These are phyloP conservation scores for Tulasnella calospora DNA, from an alignment of 768 basidiomycete species.

Conservation along the genomic window DNA sequence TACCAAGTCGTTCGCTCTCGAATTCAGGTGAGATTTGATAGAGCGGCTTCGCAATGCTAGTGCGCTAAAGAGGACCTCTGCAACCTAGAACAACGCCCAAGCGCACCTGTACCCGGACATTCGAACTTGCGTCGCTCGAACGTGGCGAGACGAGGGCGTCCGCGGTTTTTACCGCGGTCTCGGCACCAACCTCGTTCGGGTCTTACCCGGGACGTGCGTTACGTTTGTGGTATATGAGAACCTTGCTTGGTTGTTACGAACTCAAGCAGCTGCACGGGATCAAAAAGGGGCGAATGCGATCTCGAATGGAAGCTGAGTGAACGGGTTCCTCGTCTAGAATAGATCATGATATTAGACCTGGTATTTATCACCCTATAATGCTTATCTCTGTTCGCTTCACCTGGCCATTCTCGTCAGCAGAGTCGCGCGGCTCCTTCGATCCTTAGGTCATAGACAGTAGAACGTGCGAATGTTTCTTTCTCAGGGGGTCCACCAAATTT, in stretches of 20 bases:
- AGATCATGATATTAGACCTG: background rate
- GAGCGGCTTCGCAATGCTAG: background rate
- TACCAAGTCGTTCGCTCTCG: conserved; percentile 95
- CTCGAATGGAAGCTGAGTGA: background rate
- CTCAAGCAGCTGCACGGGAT: conserved; percentile 30
- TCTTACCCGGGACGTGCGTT: conserved; percentile 94
- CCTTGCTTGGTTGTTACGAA: conserved; percentile 72
- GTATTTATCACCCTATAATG: background rate
- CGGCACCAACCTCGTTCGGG: conserved; percentile 87
- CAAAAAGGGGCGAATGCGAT: background rate
- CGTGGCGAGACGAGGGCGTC: conserved; percentile 75
- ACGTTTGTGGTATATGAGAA: conserved; percentile 98
- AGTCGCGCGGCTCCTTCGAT: background rate
- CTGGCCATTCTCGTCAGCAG: background rate
- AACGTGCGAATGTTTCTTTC: background rate
- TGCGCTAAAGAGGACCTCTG: background rate
- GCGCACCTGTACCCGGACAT: conserved; percentile 74
- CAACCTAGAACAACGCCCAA: conserved; percentile 58
- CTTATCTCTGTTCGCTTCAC: background rate
- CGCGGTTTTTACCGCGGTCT: conserved; percentile 92
- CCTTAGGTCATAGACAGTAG: background rate
- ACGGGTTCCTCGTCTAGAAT: background rate
- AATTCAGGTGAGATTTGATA: conserved; percentile 61
- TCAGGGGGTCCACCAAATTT: conserved; percentile 2
- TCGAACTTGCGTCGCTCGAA: conserved; percentile 68